phyloP scores from a whole-genome alignment of 2,329 filamentous ascomycete species.

The Mycosphaerella sp. region DNA sequence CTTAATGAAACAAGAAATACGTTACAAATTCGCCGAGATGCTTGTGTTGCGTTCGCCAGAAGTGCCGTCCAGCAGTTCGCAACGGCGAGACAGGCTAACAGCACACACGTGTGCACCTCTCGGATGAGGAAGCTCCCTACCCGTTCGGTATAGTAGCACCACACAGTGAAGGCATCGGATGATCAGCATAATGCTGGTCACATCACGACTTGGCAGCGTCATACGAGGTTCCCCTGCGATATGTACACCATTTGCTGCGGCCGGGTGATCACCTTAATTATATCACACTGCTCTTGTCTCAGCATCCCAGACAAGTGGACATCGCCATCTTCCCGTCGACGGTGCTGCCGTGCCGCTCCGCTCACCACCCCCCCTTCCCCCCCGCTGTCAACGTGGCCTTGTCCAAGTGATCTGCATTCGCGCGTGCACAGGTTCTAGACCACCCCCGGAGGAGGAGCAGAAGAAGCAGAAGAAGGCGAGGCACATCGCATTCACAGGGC shows the following conservation, averaged over 20 bases:
- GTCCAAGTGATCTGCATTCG: constrained; percentile 2
- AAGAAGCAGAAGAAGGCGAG: too few species aligned
- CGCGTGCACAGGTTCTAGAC: constrained; percentile 1
- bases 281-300: constrained; percentile 7
- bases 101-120: neutral
- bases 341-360: neutral
- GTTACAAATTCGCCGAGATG: too few species aligned
- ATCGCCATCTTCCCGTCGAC: neutral
- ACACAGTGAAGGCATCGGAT: neutral
- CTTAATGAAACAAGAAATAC: too few species aligned
- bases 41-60: too few species aligned
- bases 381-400: neutral
- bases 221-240: neutral
- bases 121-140: neutral
- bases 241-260: neutral
- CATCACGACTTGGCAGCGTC: neutral
- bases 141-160: neutral
- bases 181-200: constrained; percentile 7
- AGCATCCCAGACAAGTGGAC: constrained; percentile 1
- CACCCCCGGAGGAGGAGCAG: neutral
- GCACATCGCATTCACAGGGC: neutral
- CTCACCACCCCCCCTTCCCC: neutral
- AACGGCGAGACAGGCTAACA: neutral
- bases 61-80: too few species aligned
- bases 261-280: neutral